Percentiles rank a stretch among this genome's conserved stretches.
Conservation (phyloP, 371 early-diverging fungal genomes). For the Vittaforma corneae region DNA sequence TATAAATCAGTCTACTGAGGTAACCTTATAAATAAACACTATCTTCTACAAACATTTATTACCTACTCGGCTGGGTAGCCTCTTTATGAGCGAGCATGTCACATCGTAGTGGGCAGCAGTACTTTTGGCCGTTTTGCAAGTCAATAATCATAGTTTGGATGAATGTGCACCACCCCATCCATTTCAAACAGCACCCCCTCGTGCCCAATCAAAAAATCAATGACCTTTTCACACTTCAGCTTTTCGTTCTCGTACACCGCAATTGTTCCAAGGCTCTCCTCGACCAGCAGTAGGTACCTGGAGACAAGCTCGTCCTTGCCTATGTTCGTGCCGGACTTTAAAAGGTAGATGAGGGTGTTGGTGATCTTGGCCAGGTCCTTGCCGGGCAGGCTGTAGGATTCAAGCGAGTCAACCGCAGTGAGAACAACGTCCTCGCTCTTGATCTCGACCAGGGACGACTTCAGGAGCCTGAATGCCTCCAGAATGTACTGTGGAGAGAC, state of each 20-base stretch:
- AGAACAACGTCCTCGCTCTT: constrained; percentile 70
- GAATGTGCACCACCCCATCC: constrained; percentile 52
- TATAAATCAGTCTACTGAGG: too few relatives aligned
- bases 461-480: constrained; percentile 78
- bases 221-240: constrained; percentile 65
- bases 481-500: constrained; percentile 64
- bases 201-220: constrained; percentile 61
- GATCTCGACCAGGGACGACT: constrained; percentile 77
- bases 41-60: too few relatives aligned
- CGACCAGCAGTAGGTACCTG: constrained; percentile 66
- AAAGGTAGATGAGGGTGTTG: constrained; percentile 45
- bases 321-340: constrained; percentile 38
- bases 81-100: too few relatives aligned
- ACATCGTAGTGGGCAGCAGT: too few relatives aligned
- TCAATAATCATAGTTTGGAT: constrained; percentile 56
- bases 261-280: constrained; percentile 64
- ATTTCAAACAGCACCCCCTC: constrained; percentile 57
- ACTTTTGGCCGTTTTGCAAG: too few relatives aligned
- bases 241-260: constrained; percentile 64
- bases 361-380: constrained; percentile 51
- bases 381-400: constrained; percentile 46
- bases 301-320: constrained; percentile 65
- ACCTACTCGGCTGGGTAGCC: too few relatives aligned
- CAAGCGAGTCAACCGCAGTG: constrained; percentile 49
- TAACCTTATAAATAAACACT: too few relatives aligned